Evolutionary conservation across 306 rosid species (phyloP).

Genomic region (Chamaecrista fasciculata): DNA sequence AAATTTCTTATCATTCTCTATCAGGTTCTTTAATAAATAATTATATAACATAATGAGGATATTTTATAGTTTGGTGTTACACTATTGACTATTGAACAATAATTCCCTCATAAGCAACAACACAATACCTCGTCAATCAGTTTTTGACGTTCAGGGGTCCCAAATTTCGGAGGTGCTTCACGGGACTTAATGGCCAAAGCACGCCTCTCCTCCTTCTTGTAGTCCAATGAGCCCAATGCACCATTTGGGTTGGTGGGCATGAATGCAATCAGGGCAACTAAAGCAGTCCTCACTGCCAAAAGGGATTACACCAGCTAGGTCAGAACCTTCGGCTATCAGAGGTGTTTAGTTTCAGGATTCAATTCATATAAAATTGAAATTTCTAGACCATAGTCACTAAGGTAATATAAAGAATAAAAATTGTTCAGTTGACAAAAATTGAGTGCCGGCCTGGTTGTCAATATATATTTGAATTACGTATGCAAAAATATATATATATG

Average conservation of each 20-base stretch:
- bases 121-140: conserved; percentile 59
- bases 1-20: neutral
- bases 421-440: neutral
- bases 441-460: neutral
- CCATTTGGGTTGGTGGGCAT: conserved; percentile 98
- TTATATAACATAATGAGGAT: neutral
- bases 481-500: too few relatives aligned
- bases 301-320: conserved; percentile 24
- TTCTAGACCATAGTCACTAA: conserved; percentile 1
- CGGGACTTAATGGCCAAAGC: conserved; percentile 82
- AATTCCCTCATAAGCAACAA: neutral
- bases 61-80: neutral
- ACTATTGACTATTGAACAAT: too few relatives aligned
- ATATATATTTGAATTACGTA: neutral
- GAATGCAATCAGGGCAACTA: conserved; percentile 93
- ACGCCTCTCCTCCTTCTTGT: conserved; percentile 87
- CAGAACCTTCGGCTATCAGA: conserved; percentile 21
- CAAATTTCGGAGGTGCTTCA: conserved; percentile 69
- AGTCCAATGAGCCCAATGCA: conserved; percentile 88
- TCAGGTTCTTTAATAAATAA: neutral
- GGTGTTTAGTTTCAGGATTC: neutral
- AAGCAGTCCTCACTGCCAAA: conserved; percentile 87
- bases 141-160: conserved; percentile 82
- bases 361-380: neutral
- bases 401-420: neutral